Evolutionary conservation across 2,329 filamentous ascomycete species (phyloP), one percentile per base, ranked within the genome.

Genomic region (Apiospora kogelbergensis): DNA sequence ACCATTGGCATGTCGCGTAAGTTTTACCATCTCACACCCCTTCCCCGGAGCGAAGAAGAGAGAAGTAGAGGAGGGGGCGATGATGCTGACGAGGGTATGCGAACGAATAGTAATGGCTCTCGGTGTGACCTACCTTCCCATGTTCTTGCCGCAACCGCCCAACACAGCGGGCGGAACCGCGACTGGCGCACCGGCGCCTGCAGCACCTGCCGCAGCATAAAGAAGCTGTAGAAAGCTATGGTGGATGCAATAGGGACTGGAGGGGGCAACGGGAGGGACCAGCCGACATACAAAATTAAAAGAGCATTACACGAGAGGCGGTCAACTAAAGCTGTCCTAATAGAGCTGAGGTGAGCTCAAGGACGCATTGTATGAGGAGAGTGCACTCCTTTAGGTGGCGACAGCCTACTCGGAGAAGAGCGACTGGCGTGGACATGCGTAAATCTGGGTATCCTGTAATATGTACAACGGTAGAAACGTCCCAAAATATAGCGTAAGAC

Each of bases 1-100:
- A 90, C 90, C 68, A 89, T 96, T 68, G 87, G 90, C 80, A 96
- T 97, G 92, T 89, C 93, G 24, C 76, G 92, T 94, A 84, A 76
- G 90, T 87, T 53, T 20, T 65, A 20, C n/a, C 7, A 42, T 13
- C 5, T 7, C 30, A 10, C 11, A 10, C 13, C 30, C 40, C 22
- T 22, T 24, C 24, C 46, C 46, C 9, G 46, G 11, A 5, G 20
- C 22, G n/a, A 44, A 4, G 37, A 24, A 26, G 48, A 60, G 2
- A 26, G 48, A 20, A 10, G 37, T 17, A 17, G 26, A 48, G 3
- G 5, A 24, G 48, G 26, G n/a, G 60, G 63, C 37, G 37, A 46
- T 11, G 26, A 48, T 26, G 11, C 65, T 66, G 42, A 66, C 65
- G 44, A 67, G 17, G 22, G 20, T 13, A 53, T 30, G 17, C 33